A percentile compares a stretch with the other conserved stretches of the same genome.
These are phyloP conservation scores for Lepraria neglecta DNA, from an alignment of 495 filamentous ascomycete species.

Conservation along the genomic window DNA sequence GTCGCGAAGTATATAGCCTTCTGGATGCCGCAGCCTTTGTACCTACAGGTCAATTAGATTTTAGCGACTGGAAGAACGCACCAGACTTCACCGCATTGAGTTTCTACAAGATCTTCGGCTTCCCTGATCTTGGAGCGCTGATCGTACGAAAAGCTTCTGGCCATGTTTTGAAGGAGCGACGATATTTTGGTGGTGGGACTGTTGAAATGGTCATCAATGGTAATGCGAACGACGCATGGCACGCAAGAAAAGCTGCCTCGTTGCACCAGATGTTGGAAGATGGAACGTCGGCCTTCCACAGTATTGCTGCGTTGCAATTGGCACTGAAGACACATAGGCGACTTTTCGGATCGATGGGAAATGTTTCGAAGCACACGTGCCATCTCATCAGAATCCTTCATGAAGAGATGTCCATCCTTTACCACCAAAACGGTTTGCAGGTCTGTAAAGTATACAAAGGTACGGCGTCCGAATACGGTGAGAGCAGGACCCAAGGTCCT, in stretches of 20 bases:
- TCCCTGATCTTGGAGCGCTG: slow-evolving; percentile 67
- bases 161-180: slow-evolving; percentile 8
- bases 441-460: slow-evolving; percentile 64
- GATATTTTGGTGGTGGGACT: slow-evolving; percentile 65
- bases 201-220: slow-evolving; percentile 54
- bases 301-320: slow-evolving; percentile 68
- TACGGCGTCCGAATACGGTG: slow-evolving; percentile 35
- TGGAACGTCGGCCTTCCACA: slow-evolving; percentile 84
- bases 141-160: slow-evolving; percentile 11
- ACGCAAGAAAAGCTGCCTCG: slow-evolving; percentile 44
- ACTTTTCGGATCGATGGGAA: slow-evolving; percentile 63
- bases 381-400: slow-evolving; percentile 56
- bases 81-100: slow-evolving; percentile 69
- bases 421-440: slow-evolving; percentile 58
- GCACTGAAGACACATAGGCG: slow-evolving; percentile 64
- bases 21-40: slow-evolving; percentile 69
- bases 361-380: slow-evolving; percentile 67
- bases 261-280: slow-evolving; percentile 81
- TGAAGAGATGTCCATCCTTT: slow-evolving; percentile 50
- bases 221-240: slow-evolving; percentile 61
- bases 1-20: slow-evolving; percentile 53
- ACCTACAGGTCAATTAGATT: slow-evolving; percentile 57
- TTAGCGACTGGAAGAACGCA: slow-evolving; percentile 52
- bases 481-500: slow-evolving; percentile 57
- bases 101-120: slow-evolving; percentile 80